Conservation (phyloP, 2,329 filamentous ascomycete species). For the Cordyceps cicadae region DNA sequence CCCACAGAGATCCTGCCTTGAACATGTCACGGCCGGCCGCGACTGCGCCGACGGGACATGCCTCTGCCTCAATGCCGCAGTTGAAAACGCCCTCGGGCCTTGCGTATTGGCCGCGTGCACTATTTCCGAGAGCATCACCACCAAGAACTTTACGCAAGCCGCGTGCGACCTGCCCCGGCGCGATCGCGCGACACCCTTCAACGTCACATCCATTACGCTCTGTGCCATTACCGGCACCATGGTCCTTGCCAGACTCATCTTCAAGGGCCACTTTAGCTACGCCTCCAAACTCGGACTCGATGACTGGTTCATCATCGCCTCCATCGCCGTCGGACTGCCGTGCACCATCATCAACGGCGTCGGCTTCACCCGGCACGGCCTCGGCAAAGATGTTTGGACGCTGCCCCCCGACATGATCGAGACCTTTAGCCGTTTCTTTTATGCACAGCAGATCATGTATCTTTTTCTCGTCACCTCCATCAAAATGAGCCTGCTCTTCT, state of each 20-base stretch:
- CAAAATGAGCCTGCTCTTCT: constrained; percentile 45
- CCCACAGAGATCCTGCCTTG: not conserved
- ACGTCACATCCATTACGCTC: constrained; percentile 26
- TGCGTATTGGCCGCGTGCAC: not conserved
- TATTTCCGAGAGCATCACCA: constrained; percentile 5
- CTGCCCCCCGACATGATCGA: constrained; percentile 33
- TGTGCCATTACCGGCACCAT: constrained; percentile 31
- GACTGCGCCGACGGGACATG: not conserved
- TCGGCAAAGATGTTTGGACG: constrained; percentile 46
- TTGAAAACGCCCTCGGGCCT: not conserved
- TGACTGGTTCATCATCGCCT: constrained; percentile 27
- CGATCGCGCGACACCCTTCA: constrained; percentile 26
- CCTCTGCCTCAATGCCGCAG: not conserved
- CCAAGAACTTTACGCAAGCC: constrained; percentile 18
- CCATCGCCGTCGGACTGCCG: constrained; percentile 22
- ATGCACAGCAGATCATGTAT: constrained; percentile 36
- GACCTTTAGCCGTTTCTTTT: constrained; percentile 35
- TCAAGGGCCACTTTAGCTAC: constrained; percentile 25
- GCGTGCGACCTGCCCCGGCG: constrained; percentile 21
- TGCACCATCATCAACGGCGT: constrained; percentile 24
- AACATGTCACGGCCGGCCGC: not conserved
- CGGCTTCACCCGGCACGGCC: constrained; percentile 29
- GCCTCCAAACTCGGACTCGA: constrained; percentile 29
- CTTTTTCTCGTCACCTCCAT: constrained; percentile 37
- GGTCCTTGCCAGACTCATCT: constrained; percentile 33